Percentiles rank a stretch among this genome's conserved stretches.
phyloP scores from a whole-genome alignment of 345 rosid species.

The Nephelium lappaceum region DNA sequence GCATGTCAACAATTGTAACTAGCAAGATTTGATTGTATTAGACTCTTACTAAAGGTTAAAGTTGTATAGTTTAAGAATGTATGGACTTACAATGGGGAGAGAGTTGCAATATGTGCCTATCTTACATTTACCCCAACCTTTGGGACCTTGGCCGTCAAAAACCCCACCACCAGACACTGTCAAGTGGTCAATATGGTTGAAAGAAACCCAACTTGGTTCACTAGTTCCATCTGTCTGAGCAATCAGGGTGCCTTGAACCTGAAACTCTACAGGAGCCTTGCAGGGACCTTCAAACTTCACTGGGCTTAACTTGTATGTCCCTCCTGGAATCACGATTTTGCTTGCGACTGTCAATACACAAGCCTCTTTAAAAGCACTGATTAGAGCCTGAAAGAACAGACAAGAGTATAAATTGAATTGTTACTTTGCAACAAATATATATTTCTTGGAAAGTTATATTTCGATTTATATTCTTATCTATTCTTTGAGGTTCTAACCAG shows the following conservation, averaged over 20 bases:
- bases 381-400: constrained; percentile 7
- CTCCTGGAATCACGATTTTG: constrained; percentile 45
- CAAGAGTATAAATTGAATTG: too few species aligned
- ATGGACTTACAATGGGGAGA: constrained; percentile 46
- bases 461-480: too few species aligned
- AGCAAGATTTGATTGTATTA: neutral
- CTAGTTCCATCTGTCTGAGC: constrained; percentile 41
- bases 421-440: too few species aligned
- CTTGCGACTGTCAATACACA: constrained; percentile 46
- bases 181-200: constrained; percentile 41
- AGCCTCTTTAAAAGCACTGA: constrained; percentile 48
- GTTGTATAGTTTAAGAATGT: too few species aligned
- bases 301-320: constrained; percentile 31
- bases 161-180: constrained; percentile 56
- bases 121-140: constrained; percentile 42
- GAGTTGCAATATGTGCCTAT: constrained; percentile 30
- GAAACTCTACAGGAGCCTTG: constrained; percentile 35
- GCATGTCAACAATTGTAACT: neutral
- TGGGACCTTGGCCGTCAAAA: constrained; percentile 66
- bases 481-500: too few species aligned
- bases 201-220: constrained; percentile 51
- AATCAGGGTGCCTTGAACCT: constrained; percentile 42
- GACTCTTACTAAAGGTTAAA: too few species aligned
- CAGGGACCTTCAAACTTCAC: constrained; percentile 53
- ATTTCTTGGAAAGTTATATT: too few species aligned